Evolutionary conservation across 345 rosid genomes (phyloP).

Genomic region (Garcia nutans): DNA sequence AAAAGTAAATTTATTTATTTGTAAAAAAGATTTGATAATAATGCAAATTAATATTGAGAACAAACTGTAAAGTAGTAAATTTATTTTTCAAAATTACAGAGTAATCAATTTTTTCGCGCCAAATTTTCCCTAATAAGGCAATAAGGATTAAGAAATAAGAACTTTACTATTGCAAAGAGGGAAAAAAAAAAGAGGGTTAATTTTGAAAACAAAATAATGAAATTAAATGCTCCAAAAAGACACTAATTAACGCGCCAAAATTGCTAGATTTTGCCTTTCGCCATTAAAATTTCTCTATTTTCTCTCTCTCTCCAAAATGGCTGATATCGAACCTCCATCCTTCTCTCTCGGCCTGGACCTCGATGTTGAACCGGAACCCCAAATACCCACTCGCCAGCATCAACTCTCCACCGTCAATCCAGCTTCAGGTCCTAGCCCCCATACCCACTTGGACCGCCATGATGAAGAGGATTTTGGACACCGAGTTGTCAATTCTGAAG

Average conservation of each 20-base stretch:
- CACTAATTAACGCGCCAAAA: conserved; percentile 11
- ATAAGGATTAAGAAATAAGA: too few species aligned
- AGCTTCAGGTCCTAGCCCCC: conserved; percentile 21
- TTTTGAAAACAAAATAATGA: too few species aligned
- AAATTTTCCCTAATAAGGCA: too few species aligned
- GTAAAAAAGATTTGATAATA: too few species aligned
- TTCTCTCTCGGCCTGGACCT: conserved; percentile 83
- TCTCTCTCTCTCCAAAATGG: conserved; percentile 37
- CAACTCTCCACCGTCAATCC: neutral
- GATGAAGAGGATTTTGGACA: conserved; percentile 26
- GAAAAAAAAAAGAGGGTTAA: too few species aligned
- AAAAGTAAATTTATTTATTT: too few species aligned
- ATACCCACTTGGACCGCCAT: conserved; percentile 4
- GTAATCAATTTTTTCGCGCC: too few species aligned
- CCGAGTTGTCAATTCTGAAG: conserved; percentile 21
- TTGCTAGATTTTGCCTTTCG: neutral
- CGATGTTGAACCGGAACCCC: conserved; percentile 41
- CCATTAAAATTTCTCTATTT: neutral
- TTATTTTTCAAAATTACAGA: too few species aligned
- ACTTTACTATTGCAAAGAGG: too few species aligned
- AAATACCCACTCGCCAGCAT: neutral
- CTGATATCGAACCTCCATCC: conserved; percentile 73
- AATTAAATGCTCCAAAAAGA: neutral
- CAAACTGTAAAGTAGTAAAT: too few species aligned
- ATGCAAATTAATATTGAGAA: too few species aligned